Base-by-base conservation (phyloP, 768 basidiomycete genomes). In the Boletus vermiculosoides region DNA sequence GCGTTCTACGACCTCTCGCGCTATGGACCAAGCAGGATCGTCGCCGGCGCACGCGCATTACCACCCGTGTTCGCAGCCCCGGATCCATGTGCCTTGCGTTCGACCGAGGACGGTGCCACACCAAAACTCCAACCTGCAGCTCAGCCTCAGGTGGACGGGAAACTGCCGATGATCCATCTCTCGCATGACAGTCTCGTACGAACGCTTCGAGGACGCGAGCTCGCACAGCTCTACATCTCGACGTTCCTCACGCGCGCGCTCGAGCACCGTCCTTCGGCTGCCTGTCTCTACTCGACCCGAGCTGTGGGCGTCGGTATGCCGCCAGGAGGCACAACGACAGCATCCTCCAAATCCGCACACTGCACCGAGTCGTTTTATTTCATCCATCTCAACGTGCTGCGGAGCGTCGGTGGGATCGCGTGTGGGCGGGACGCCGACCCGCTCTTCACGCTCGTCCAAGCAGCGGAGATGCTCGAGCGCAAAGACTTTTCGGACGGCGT, bases 311-410 rank as follows among this genome's bases (percentile, higher is more conserved):
- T 30, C 34, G 20, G 28, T 22, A 52, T 50, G 7, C 16, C 31
- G 4, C 31, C 37, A 2, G 23, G 55, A 15, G 25, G 25, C 18
- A n/a, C 41, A 0, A 18, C 55, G 1, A n/a, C 42, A 2, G 9
- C 28, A 4, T 10, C 51, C 13, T 20, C 52, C 44, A n/a, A 30
- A 1, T 55, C 66, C 55, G 74, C 33, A 62, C 70, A 50, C 30
- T 91, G 89, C 70, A 73, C 74, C 55, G 86, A 89, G 50, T 86
- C 87, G 15, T 88, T 87, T 71, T 87, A 89, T 71, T 88, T 84
- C 68, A 83, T 91, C 73, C 82, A 82, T 76, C 80, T 90, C 55
- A 89, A 90, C 68, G 74, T 86, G 31, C 72, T 90, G 41, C 83
- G 88, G 54, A 80, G 84, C 22, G 80, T 90, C 44, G 84, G 86